A percentile compares a stretch with the other conserved stretches of the same genome.
Conservation (phyloP, 2,329 filamentous ascomycete species). For the Alternaria angustiovoidea region DNA sequence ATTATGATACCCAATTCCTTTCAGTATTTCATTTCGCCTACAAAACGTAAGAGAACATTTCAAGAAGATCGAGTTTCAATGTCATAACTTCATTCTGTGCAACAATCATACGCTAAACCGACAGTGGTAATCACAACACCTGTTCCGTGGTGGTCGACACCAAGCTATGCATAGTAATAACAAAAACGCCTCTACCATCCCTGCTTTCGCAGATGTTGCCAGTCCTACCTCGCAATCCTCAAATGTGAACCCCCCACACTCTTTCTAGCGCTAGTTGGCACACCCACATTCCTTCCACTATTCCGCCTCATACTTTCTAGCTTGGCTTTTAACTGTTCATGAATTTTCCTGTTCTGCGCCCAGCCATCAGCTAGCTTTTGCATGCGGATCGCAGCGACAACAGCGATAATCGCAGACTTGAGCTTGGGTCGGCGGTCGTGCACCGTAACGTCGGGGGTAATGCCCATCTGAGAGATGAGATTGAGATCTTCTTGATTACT, state of each 20-base stretch:
- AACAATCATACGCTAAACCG: neutral
- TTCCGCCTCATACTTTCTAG: conserved; percentile 54
- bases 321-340: conserved; percentile 56
- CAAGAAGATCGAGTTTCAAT: neutral
- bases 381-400: conserved; percentile 63
- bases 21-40: neutral
- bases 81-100: conserved; percentile 17
- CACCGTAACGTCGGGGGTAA: conserved; percentile 61
- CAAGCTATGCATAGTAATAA: conserved; percentile 35
- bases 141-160: conserved; percentile 9
- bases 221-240: conserved; percentile 27
- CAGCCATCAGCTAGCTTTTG: conserved; percentile 58
- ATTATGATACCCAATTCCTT: neutral
- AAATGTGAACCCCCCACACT: conserved; percentile 56
- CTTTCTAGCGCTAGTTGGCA: conserved; percentile 52
- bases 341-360: conserved; percentile 60
- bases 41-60: neutral
- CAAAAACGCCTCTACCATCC: conserved; percentile 33
- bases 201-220: conserved; percentile 28
- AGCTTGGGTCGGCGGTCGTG: conserved; percentile 57
- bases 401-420: conserved; percentile 57
- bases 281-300: conserved; percentile 28
- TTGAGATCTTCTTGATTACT: conserved; percentile 93
- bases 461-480: conserved; percentile 84
- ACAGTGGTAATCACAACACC: conserved; percentile 1